Conservation (phyloP, 192 early-diverging fungal species). For the Kickxella alabastrina region DNA sequence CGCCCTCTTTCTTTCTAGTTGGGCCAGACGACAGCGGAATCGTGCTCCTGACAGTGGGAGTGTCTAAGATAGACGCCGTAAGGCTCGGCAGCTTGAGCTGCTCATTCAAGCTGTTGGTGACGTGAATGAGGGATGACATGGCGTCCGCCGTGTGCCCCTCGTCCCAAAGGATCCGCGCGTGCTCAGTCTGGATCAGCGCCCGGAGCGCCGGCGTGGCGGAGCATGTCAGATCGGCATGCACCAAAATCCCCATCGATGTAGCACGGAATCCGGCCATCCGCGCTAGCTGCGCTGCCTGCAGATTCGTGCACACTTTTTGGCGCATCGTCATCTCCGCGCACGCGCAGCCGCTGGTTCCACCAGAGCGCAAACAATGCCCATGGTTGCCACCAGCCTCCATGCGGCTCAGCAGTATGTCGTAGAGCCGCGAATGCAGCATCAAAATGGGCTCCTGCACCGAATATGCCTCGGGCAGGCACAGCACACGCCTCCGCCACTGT, state of each 20-base stretch:
- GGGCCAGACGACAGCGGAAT: not conserved
- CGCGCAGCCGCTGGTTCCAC: not conserved
- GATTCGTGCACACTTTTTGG: conserved; percentile 22
- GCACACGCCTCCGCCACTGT: conserved; percentile 36
- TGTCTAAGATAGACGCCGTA: conserved; percentile 1
- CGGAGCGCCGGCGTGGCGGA: conserved; percentile 14
- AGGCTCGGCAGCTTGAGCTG: conserved; percentile 16
- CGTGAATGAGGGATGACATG: conserved; percentile 30
- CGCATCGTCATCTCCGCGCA: conserved; percentile 17
- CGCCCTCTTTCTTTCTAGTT: not conserved
- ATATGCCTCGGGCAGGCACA: conserved; percentile 28
- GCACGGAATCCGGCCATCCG: conserved; percentile 34
- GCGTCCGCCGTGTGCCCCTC: conserved; percentile 40
- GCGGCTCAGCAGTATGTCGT: conserved; percentile 19
- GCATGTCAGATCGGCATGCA: conserved; percentile 32
- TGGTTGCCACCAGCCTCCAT: not conserved
- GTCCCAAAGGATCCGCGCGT: conserved; percentile 46
- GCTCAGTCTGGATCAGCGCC: conserved; percentile 40
- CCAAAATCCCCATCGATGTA: conserved; percentile 43
- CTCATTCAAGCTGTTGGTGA: conserved; percentile 16
- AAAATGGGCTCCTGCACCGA: conserved; percentile 45
- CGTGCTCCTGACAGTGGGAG: not conserved
- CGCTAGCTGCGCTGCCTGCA: conserved; percentile 47
- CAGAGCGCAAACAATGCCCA: not conserved
- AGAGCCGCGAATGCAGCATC: conserved; percentile 39